Conservation (phyloP, 2,329 filamentous ascomycete species). For the Colletotrichum orchidophilum region DNA sequence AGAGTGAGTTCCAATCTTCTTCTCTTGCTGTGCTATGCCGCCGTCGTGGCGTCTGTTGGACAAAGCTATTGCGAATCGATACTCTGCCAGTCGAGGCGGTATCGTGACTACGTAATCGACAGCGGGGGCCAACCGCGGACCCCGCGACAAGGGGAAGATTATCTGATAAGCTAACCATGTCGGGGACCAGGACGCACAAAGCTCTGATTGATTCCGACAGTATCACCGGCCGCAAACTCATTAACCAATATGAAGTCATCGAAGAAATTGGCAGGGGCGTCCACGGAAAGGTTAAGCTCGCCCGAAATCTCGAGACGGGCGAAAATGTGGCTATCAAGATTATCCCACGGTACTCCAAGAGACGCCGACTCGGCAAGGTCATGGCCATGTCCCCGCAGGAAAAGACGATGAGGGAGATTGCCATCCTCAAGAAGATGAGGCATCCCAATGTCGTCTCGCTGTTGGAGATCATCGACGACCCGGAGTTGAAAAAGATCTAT, state of each 20-base stretch:
- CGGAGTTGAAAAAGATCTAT: constrained; percentile 96
- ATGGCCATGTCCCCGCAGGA: constrained; percentile 72
- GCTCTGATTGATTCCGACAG: constrained; percentile 90
- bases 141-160: constrained; percentile 15
- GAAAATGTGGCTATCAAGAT: constrained; percentile 97
- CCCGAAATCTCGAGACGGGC: constrained; percentile 78
- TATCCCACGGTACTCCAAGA: constrained; percentile 94
- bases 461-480: constrained; percentile 97
- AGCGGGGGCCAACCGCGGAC: not conserved
- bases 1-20: constrained; percentile 68
- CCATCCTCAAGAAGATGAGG: constrained; percentile 96
- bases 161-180: constrained; percentile 20
- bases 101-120: constrained; percentile 12
- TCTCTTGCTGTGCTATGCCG: not conserved
- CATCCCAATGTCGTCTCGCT: constrained; percentile 97
- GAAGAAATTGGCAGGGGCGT: constrained; percentile 95
- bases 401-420: constrained; percentile 94
- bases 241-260: constrained; percentile 98
- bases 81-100: not conserved
- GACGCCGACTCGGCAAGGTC: constrained; percentile 87
- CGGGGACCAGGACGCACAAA: constrained; percentile 76
- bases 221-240: constrained; percentile 90
- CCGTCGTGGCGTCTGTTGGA: not conserved
- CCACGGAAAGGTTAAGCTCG: constrained; percentile 97
- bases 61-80: not conserved